Base-by-base conservation (phyloP, 2,329 filamentous ascomycete species). In the Pochonia chlamydosporia region DNA sequence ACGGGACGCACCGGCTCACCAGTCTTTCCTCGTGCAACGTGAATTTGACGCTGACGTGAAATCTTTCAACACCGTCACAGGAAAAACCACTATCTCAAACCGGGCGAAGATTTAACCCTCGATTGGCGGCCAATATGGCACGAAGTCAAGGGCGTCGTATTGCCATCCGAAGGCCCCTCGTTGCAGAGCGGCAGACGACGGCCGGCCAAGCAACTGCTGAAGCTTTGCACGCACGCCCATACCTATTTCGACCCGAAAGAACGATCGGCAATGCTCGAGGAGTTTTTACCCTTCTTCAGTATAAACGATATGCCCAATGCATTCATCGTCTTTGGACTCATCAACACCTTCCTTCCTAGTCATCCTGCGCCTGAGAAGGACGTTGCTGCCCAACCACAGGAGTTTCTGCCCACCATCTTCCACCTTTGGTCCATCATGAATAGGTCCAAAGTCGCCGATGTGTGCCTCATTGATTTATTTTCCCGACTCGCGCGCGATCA, bases 391-490 rank as follows among this genome's bases (percentile, higher is more conserved):
- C 84, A 90, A 56, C 92, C 93, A 1, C 85, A 91, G 55, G 84
- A 92, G 60, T 92, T 95, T 59, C 72, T 97, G 30, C 93, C 93
- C 3, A 96, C 92, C 1, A 85, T 96, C 57, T 99, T 99, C 73
- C 93, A 99, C 65, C 70, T 97, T 2, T 99, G 93, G 93, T 93
- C 91, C 1, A 75, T 97, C 36, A 83, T 97, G 55, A 93, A 89
- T 56, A 79, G 95, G 44, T 97, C 92, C 1, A 93, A 89, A 65
- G 78, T 83, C 3, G 86, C 93, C 51, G 93, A 99, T 65, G 80
- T 87, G 49, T 85, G 86, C 52, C 91, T 95, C 59, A 79, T 97
- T 53, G 93, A 99, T 66, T 79, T 96, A 26, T 81, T 96, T 52
- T 97, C 93, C 11, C 79, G 93, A 44, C 73, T 96, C 60, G 85